Evolutionary conservation across 2,329 filamentous ascomycete species (phyloP), one percentile per base, ranked within the genome.

Genomic region (Reticulascus tulasneorum): DNA sequence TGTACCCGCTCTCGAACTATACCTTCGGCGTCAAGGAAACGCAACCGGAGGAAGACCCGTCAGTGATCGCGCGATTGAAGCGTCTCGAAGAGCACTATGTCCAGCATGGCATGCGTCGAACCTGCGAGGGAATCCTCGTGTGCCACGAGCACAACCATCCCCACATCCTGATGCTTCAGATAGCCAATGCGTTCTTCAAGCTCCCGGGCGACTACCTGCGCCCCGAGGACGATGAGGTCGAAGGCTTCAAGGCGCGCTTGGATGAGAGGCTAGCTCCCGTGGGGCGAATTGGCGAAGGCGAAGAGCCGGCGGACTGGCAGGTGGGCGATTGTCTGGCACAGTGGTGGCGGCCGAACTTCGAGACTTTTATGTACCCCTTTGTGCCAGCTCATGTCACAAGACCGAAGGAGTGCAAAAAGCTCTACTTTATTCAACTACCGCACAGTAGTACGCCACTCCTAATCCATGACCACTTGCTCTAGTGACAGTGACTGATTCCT

Each of bases 301-400:
- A 93, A 51, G 90, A 91, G 59, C 59, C 63, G 0, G 86, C 86
- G 47, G 88, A 95, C 56, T 98, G 93, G 93, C 77, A 94, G 60
- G 81, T 98, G 50, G 88, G 86, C 51, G 93, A 97, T 60, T 95
- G 90, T 31, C 74, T 98, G 38, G 91, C 93, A 35, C 90, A 96
- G 67, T 98, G 93, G 93, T 98, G 91, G 89, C 77, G 93, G 39
- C 93, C 93, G 35, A 98, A 97, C 70, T 96, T 97, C 59, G 93
- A 98, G 72, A 97, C 93, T 3, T 97, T 97, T 73, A 96, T 98
- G 89, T 98, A 98, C 60, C 93, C 93, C 1, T 98, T 96, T 63
- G 84, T 97, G 38, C 93, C 93, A 7, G 88, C 90, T 13, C 93
- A 98, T 66, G 88, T 96, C 45, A 96, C 91, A 13, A 75, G 93